These are phyloP conservation scores for Septoria linicola DNA, from an alignment of 2,329 filamentous ascomycete genomes.

Conservation along the genomic window DNA sequence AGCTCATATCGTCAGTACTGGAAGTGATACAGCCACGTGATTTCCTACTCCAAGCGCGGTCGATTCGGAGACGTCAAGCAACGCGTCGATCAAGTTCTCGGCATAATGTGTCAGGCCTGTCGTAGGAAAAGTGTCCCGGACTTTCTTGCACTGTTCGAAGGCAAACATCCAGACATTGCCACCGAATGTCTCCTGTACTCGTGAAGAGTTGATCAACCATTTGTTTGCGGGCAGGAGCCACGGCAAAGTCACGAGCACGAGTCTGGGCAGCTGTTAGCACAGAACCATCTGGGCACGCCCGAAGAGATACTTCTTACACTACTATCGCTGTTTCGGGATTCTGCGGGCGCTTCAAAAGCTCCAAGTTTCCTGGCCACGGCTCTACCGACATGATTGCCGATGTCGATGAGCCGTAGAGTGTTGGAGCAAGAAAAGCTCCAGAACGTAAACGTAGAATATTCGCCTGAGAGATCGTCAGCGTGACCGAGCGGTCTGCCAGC, in stretches of 20 bases:
- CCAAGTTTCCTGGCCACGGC: background rate
- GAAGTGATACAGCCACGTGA: no score
- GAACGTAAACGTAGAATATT: background rate
- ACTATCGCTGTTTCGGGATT: background rate
- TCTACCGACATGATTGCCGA: background rate
- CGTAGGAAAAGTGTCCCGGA: background rate
- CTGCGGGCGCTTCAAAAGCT: background rate
- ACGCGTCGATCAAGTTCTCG: background rate
- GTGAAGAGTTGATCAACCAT: background rate
- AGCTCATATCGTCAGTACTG: background rate
- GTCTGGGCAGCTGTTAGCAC: background rate
- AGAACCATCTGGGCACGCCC: background rate
- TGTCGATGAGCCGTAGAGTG: background rate
- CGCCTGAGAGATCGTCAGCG: background rate
- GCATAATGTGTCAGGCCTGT: background rate
- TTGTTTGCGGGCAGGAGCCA: background rate
- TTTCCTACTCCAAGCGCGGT: no score
- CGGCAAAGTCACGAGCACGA: background rate
- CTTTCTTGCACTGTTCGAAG: background rate
- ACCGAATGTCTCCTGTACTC: background rate
- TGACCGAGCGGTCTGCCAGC: background rate
- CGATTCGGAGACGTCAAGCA: no score
- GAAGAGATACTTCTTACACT: background rate
- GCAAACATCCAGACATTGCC: slow-evolving; percentile 2
- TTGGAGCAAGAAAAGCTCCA: background rate